phyloP scores from a whole-genome alignment of 306 rosid species.

The Benincasa hispida region DNA sequence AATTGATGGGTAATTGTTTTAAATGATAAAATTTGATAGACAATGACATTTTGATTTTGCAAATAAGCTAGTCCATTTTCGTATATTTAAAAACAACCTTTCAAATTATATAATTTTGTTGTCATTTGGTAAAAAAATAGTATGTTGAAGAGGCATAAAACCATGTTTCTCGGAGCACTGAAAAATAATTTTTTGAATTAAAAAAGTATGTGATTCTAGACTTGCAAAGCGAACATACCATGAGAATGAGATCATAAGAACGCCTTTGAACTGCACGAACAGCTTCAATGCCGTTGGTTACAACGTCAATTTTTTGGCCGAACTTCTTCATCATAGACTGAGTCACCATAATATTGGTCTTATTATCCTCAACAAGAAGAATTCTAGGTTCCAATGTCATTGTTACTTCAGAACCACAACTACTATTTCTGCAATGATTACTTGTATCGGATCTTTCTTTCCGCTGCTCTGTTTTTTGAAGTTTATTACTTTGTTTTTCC shows the following conservation, averaged over 20 bases:
- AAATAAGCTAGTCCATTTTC: too few relatives aligned
- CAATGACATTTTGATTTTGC: too few relatives aligned
- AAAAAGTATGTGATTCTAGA: neutral
- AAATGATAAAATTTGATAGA: too few relatives aligned
- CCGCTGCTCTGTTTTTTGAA: constrained; percentile 20
- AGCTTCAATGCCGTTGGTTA: constrained; percentile 79
- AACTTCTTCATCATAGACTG: constrained; percentile 84
- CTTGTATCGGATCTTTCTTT: constrained; percentile 28
- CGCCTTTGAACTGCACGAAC: constrained; percentile 50
- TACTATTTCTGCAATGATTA: constrained; percentile 14
- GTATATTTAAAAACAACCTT: too few relatives aligned
- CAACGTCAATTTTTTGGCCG: constrained; percentile 75
- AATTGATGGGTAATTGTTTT: too few relatives aligned
- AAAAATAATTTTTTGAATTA: neutral
- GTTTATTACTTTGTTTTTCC: constrained; percentile 17
- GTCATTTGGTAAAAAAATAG: neutral
- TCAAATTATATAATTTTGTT: too few relatives aligned
- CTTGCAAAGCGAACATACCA: constrained; percentile 35
- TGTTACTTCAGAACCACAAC: constrained; percentile 21
- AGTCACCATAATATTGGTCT: constrained; percentile 84
- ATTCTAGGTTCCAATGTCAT: constrained; percentile 39
- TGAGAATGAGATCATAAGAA: constrained; percentile 56
- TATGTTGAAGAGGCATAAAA: neutral
- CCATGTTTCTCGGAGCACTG: neutral
- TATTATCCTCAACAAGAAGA: constrained; percentile 91